A percentile compares a stretch with the other conserved stretches of the same genome.
Conservation (phyloP, 306 rosid genomes). For the Vigna reflexopilosa region DNA sequence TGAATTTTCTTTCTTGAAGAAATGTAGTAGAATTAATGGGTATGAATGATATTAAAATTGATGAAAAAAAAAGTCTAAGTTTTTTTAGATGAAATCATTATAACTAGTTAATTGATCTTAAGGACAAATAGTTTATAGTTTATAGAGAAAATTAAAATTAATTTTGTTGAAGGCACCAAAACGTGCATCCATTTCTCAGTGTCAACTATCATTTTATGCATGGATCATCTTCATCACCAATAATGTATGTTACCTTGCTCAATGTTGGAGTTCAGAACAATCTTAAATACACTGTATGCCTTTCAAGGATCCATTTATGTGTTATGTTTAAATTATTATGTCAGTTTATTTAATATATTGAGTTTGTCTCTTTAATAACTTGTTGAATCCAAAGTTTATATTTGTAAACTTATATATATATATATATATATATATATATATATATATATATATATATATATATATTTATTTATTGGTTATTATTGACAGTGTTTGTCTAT, state of each 20-base stretch:
- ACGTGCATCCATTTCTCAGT: slow-evolving; percentile 53
- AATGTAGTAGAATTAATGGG: slow-evolving; percentile 8
- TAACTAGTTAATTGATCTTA: not conserved
- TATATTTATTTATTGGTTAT: too few relatives aligned
- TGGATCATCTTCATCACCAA: too few relatives aligned
- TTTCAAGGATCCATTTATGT: not conserved
- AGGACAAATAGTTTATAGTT: not conserved
- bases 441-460: too few relatives aligned
- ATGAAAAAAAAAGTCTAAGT: not conserved
- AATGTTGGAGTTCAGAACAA: too few relatives aligned
- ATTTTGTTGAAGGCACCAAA: slow-evolving; percentile 15
- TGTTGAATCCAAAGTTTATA: too few relatives aligned
- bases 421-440: too few relatives aligned
- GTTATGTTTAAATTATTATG: too few relatives aligned
- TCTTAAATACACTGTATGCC: not conserved
- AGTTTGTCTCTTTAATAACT: too few relatives aligned
- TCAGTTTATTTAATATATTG: too few relatives aligned
- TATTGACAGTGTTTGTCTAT: too few relatives aligned
- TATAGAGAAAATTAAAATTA: not conserved
- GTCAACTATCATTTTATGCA: not conserved
- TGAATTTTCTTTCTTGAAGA: slow-evolving; percentile 7
- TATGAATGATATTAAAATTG: not conserved
- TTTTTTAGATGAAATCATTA: not conserved
- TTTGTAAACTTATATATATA: too few relatives aligned
- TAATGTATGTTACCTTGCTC: too few relatives aligned